A percentile compares a stretch with the other conserved stretches of the same genome.
phyloP scores from a whole-genome alignment of 345 rosid species.

The Eucalyptus viminalis region DNA sequence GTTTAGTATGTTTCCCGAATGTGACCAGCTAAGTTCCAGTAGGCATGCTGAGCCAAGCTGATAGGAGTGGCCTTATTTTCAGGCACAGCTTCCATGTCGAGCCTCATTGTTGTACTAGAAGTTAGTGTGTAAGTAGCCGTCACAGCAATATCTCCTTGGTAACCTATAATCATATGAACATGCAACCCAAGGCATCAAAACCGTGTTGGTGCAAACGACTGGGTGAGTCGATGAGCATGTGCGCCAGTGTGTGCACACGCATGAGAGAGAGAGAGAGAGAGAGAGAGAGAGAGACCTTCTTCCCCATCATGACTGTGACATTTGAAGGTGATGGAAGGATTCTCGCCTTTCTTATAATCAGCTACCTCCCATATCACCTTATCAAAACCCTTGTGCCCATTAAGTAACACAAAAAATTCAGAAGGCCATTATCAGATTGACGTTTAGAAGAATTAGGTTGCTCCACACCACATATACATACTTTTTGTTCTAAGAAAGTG shows the following conservation, averaged over 20 bases:
- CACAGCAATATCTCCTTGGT: constrained; percentile 71
- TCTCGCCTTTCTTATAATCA: constrained; percentile 44
- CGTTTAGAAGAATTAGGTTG: too few relatives aligned
- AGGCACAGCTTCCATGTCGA: constrained; percentile 52
- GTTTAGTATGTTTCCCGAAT: constrained; percentile 58
- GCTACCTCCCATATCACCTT: constrained; percentile 70
- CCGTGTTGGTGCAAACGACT: not conserved
- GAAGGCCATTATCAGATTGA: not conserved
- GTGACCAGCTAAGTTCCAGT: constrained; percentile 60
- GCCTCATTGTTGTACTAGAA: constrained; percentile 60
- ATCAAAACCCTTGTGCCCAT: constrained; percentile 83
- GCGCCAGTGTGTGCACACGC: too few relatives aligned
- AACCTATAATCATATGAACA: constrained; percentile 24
- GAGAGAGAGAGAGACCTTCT: constrained; percentile 38
- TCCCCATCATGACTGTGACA: constrained; percentile 68
- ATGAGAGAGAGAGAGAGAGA: not conserved
- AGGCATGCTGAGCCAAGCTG: constrained; percentile 26
- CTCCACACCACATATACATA: too few relatives aligned
- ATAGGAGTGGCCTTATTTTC: constrained; percentile 48
- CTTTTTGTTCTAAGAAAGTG: too few relatives aligned
- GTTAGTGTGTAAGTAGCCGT: constrained; percentile 57
- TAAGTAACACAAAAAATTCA: not conserved
- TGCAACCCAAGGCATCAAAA: not conserved
- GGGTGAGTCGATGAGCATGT: too few relatives aligned
- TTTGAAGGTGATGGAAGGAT: constrained; percentile 63